Evolutionary conservation across 2,329 filamentous ascomycete species (phyloP).

Genomic region (Arthrobotrys sinensis): DNA sequence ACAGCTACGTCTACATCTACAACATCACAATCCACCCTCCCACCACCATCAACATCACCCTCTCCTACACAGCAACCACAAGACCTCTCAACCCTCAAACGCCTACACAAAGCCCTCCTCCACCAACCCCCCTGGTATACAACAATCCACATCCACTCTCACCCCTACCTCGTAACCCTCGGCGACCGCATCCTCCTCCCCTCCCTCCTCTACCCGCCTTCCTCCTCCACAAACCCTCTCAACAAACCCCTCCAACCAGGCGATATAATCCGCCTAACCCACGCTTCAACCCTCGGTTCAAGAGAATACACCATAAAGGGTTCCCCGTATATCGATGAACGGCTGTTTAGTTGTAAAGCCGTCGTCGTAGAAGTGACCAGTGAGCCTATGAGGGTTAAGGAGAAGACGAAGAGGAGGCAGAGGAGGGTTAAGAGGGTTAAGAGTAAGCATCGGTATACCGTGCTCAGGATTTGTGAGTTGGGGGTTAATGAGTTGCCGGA

Average conservation of each 20-base stretch:
- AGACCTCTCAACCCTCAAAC: slow-evolving; percentile 39
- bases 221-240: slow-evolving; percentile 33
- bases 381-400: slow-evolving; percentile 81
- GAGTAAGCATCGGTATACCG: slow-evolving; percentile 93
- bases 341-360: slow-evolving; percentile 86
- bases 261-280: slow-evolving; percentile 88
- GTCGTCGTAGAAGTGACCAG: slow-evolving; percentile 87
- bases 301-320: slow-evolving; percentile 92
- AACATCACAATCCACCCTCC: slow-evolving; percentile 24
- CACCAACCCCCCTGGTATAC: slow-evolving; percentile 84
- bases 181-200: slow-evolving; percentile 84
- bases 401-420: slow-evolving; percentile 86
- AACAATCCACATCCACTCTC: slow-evolving; percentile 83
- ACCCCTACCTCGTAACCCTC: slow-evolving; percentile 82
- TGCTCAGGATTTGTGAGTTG: slow-evolving; percentile 86
- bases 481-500: slow-evolving; percentile 76
- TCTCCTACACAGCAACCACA: neutral
- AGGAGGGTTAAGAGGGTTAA: slow-evolving; percentile 80
- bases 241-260: slow-evolving; percentile 71
- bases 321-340: slow-evolving; percentile 84
- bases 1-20: neutral
- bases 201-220: slow-evolving; percentile 77
- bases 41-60: slow-evolving; percentile 14
- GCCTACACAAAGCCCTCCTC: slow-evolving; percentile 74
- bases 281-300: slow-evolving; percentile 84